Conservation (phyloP, 768 basidiomycete genomes). For the Mrakia hoshinonis region DNA sequence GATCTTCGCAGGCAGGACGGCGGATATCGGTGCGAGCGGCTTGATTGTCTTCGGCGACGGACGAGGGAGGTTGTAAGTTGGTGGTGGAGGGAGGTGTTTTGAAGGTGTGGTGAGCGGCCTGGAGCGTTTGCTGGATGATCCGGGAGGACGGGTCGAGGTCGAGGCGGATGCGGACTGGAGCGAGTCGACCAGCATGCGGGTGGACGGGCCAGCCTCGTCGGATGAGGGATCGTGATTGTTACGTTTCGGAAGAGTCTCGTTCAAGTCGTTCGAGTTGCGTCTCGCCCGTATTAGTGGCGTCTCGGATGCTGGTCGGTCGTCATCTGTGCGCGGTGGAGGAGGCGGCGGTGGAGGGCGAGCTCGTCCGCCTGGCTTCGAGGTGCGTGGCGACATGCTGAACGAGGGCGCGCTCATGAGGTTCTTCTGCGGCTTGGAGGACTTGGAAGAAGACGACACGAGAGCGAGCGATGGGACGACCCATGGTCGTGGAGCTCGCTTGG, state of each 20-base stretch:
- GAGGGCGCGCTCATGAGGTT: not conserved
- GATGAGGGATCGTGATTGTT: too few relatives aligned
- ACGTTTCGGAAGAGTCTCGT: too few relatives aligned
- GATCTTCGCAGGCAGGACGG: not conserved
- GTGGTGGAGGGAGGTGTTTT: not conserved
- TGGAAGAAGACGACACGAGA: not conserved
- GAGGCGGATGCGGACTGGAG: not conserved
- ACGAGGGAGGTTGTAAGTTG: not conserved
- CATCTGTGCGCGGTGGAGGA: not conserved
- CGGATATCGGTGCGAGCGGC: not conserved
- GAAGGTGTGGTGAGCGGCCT: constrained; percentile 6
- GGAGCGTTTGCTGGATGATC: not conserved
- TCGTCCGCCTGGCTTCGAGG: not conserved
- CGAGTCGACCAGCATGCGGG: not conserved
- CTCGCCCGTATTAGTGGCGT: too few relatives aligned
- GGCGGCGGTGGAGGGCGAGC: not conserved
- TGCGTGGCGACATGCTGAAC: not conserved
- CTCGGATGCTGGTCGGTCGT: not conserved
- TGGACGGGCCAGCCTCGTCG: too few relatives aligned
- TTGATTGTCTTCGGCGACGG: not conserved
- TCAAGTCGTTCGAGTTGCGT: too few relatives aligned
- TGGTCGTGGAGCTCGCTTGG: not conserved
- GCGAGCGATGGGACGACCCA: not conserved
- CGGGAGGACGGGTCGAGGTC: not conserved
- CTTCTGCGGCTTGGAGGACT: not conserved